Percentiles rank a stretch among this genome's conserved stretches.
phyloP scores from a whole-genome alignment of 164 flowering plant species.

The Vitis vinifera region DNA sequence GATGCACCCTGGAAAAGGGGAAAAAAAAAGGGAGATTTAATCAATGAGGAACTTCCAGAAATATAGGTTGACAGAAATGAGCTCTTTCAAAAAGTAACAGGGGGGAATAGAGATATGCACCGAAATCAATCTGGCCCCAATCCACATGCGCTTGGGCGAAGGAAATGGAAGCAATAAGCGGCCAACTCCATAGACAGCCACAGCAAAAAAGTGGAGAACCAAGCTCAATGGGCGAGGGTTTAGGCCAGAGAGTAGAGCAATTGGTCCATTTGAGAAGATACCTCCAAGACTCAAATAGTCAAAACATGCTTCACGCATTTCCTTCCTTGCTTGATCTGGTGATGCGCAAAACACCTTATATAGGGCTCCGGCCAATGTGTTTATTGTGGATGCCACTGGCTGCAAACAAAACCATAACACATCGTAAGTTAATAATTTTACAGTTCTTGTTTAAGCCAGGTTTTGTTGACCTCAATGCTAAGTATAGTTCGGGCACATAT shows the following conservation, averaged over 20 bases:
- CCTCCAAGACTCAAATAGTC: constrained; percentile 53
- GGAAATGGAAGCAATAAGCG: constrained; percentile 42
- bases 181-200: constrained; percentile 35
- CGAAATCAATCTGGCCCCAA: constrained; percentile 28
- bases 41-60: no score
- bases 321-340: constrained; percentile 37
- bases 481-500: no score
- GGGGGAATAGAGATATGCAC: constrained; percentile 10
- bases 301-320: constrained; percentile 47
- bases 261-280: constrained; percentile 26
- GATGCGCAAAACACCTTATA: constrained; percentile 37
- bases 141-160: constrained; percentile 29
- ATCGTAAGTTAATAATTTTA: no score
- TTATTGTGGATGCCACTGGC: constrained; percentile 49
- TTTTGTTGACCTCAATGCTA: no score
- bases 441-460: no score
- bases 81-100: no score
- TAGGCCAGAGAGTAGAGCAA: constrained; percentile 35
- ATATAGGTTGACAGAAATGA: no score
- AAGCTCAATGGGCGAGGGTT: constrained; percentile 34
- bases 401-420: constrained; percentile 10
- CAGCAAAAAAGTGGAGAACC: constrained; percentile 35
- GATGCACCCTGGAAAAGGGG: constrained; percentile 20
- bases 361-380: constrained; percentile 40
- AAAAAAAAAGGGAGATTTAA: background rate